phyloP scores from a whole-genome alignment of 2,329 filamentous ascomycete genomes.

The Stemphylium vesicarium region DNA sequence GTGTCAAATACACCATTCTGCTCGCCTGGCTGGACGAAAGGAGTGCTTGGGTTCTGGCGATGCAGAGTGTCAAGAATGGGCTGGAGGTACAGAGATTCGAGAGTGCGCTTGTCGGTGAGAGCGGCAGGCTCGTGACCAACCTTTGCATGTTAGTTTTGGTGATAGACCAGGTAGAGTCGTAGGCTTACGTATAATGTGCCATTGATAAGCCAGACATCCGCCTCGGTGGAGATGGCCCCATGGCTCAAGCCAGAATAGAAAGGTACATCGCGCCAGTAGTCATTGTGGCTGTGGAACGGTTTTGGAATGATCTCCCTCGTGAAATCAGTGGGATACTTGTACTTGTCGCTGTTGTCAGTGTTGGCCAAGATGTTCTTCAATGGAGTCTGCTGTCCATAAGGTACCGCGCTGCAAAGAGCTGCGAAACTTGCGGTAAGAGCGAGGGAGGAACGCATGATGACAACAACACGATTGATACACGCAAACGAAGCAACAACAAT shows the following conservation, averaged over 20 bases:
- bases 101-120: conserved; percentile 60
- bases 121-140: conserved; percentile 63
- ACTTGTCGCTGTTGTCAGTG: conserved; percentile 59
- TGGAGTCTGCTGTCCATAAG: conserved; percentile 50
- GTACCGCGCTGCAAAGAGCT: conserved; percentile 29
- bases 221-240: conserved; percentile 65
- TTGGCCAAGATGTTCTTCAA: conserved; percentile 64
- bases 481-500: not conserved
- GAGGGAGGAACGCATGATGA: conserved; percentile 29
- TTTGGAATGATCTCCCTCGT: conserved; percentile 67
- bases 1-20: conserved; percentile 69
- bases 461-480: not conserved
- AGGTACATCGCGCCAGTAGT: conserved; percentile 61
- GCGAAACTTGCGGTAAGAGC: conserved; percentile 23
- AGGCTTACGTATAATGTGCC: conserved; percentile 59
- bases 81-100: conserved; percentile 64
- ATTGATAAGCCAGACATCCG: conserved; percentile 66
- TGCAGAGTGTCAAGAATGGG: conserved; percentile 64
- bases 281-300: conserved; percentile 64
- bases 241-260: conserved; percentile 62
- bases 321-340: conserved; percentile 67
- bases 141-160: conserved; percentile 33
- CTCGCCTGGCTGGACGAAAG: conserved; percentile 55
- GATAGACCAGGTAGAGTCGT: not conserved
- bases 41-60: conserved; percentile 61